These are phyloP conservation scores for Iodosphaeria phyllophila DNA, from an alignment of 2,329 filamentous ascomycete genomes.

Conservation along the genomic window DNA sequence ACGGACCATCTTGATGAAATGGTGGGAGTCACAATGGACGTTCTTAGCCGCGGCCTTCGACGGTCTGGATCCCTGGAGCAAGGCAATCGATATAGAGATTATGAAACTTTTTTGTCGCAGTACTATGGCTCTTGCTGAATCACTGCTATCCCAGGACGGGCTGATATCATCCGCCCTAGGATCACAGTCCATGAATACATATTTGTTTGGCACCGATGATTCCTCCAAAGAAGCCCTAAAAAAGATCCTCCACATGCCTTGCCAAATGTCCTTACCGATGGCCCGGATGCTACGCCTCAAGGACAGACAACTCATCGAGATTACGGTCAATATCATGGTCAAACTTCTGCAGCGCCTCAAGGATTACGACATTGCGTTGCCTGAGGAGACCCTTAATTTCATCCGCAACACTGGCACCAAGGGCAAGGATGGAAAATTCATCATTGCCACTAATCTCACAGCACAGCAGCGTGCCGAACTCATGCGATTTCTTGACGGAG, in stretches of 20 bases:
- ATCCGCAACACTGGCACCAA: conserved; percentile 51
- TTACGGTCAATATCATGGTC: conserved; percentile 63
- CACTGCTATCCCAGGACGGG: conserved; percentile 67
- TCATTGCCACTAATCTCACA: conserved; percentile 61
- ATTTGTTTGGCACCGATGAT: conserved; percentile 11
- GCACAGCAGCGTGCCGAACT: conserved; percentile 74
- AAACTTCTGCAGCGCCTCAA: conserved; percentile 72
- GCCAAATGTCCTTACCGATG: conserved; percentile 45
- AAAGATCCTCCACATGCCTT: conserved; percentile 43
- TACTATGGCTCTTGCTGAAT: conserved; percentile 83
- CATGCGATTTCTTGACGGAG: conserved; percentile 39
- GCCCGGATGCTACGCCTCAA: conserved; percentile 80
- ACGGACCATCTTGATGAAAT: conserved; percentile 45
- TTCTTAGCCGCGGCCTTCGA: conserved; percentile 65
- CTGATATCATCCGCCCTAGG: conserved; percentile 57
- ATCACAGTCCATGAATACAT: conserved; percentile 11
- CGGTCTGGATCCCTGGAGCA: conserved; percentile 70
- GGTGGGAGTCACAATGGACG: conserved; percentile 77
- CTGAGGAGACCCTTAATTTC: conserved; percentile 35
- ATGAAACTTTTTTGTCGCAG: conserved; percentile 93
- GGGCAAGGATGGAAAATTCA: conserved; percentile 32
- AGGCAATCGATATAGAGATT: conserved; percentile 49
- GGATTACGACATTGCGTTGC: conserved; percentile 56
- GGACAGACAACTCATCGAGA: conserved; percentile 68
- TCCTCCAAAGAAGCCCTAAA: conserved; percentile 16